These are phyloP conservation scores for Suillus subluteus DNA, from an alignment of 768 basidiomycete genomes.

Conservation along the genomic window DNA sequence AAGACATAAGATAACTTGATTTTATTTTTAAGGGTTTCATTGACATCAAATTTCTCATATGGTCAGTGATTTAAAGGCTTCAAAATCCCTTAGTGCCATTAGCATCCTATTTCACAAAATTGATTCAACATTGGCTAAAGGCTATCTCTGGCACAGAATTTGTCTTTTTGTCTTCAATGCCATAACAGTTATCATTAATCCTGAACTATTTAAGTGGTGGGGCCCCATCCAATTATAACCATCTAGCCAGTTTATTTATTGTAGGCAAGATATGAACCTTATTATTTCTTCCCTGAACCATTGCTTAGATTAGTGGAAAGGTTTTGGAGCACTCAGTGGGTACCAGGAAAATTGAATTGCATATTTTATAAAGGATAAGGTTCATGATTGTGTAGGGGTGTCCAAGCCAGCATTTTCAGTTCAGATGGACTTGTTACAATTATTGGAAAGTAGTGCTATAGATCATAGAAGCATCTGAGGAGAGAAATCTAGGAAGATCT, in stretches of 20 bases:
- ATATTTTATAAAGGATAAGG: conserved; percentile 9
- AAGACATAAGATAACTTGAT: not conserved
- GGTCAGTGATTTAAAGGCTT: not conserved
- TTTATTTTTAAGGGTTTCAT: not conserved
- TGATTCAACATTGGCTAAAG: not conserved
- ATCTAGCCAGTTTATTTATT: conserved; percentile 4
- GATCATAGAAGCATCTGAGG: too few relatives aligned
- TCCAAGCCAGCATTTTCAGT: not conserved
- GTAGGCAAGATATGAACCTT: not conserved
- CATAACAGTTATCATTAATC: not conserved
- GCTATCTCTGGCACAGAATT: not conserved
- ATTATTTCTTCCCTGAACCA: not conserved
- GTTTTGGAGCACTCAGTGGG: not conserved
- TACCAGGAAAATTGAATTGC: not conserved
- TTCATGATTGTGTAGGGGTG: not conserved
- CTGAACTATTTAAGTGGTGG: not conserved
- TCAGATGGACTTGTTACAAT: not conserved
- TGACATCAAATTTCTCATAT: not conserved
- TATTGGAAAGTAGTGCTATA: too few relatives aligned
- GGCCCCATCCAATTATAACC: conserved; percentile 8
- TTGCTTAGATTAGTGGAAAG: not conserved
- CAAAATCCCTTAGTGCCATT: not conserved
- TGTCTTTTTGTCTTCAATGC: not conserved
- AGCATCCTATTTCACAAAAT: not conserved
- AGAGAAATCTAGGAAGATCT: too few relatives aligned